Evolutionary conservation across 1,284 basidiomycete species (phyloP).

Genomic region (Ceraceosorus bombacis): DNA sequence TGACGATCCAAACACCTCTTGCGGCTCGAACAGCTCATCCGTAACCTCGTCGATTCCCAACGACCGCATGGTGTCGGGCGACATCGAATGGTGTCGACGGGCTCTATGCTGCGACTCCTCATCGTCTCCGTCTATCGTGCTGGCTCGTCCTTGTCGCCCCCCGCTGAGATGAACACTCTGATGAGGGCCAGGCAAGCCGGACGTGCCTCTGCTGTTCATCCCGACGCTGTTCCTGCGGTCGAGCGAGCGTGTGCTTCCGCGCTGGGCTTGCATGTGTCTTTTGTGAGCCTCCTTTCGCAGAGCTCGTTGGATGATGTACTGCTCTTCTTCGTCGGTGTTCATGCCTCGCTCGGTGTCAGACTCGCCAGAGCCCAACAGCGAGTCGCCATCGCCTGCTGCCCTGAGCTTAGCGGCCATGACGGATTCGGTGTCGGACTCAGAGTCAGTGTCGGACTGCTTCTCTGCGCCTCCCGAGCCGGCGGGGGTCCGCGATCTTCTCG

Average conservation of each 20-base stretch:
- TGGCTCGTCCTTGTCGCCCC: slow-evolving; percentile 15
- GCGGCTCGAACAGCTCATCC: slow-evolving; percentile 42
- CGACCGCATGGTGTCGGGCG: slow-evolving; percentile 32
- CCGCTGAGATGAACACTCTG: no score
- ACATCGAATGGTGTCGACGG: slow-evolving; percentile 15
- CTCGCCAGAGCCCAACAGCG: slow-evolving; percentile 43
- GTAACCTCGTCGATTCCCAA: slow-evolving; percentile 30
- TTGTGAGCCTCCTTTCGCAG: slow-evolving; percentile 11
- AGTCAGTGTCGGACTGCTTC: slow-evolving; percentile 1
- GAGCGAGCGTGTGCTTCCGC: slow-evolving; percentile 18
- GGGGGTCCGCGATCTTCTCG: not conserved
- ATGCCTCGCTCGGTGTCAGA: slow-evolving; percentile 22
- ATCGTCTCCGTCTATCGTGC: slow-evolving; percentile 16
- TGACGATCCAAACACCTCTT: slow-evolving; percentile 41
- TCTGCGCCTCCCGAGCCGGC: not conserved
- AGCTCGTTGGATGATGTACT: slow-evolving; percentile 44
- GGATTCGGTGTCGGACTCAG: slow-evolving; percentile 31
- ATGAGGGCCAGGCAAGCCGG: not conserved
- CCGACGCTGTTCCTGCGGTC: slow-evolving; percentile 17
- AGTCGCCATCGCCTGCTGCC: slow-evolving; percentile 43
- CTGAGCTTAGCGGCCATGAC: slow-evolving; percentile 44
- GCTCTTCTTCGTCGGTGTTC: slow-evolving; percentile 38
- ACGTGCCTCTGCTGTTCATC: not conserved
- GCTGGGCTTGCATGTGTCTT: slow-evolving; percentile 21
- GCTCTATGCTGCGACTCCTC: slow-evolving; percentile 12